Base-by-base conservation (phyloP, 768 basidiomycete genomes). In the Harrya chromipes region DNA sequence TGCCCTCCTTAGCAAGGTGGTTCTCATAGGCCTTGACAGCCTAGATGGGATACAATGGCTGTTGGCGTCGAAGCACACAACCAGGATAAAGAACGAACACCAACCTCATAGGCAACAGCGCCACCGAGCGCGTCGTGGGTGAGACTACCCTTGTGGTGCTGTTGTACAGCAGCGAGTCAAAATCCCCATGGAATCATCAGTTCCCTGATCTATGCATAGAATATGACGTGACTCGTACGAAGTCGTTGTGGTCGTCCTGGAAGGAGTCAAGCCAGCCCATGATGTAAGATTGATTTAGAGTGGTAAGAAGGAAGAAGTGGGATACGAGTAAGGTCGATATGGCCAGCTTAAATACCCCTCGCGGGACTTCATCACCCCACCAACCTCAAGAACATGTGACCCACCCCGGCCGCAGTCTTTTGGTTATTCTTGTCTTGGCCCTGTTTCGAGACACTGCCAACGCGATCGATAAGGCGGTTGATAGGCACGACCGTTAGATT, bases 61-160 rank as follows among this genome's bases (percentile, higher is more conserved):
- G 33, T 37, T 9, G 8, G 20, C 3, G 6, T 17, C 12, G 17
- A 4, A 2, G 17, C n/a, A 40, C 20, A 10, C 17, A 13, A 12
- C 19, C 16, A 6, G 4, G 8, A 19, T 21, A 16, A 27, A 14
- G 13, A 29, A 52, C 53, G 20, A 21, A n/a, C n/a, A n/a, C n/a
- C n/a, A n/a, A 63, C 62, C 57, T 53, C 46, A 20, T 17, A 64
- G 13, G 58, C 51, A 51, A 40, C 35, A 13, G 52, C 54, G 6
- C 60, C 63, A n/a, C 29, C 54, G 26, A 64, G n/a, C 12, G 21
- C 31, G 12, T 64, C 63, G 43, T 64, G 63, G 21, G 60, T 41
- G 1, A 44, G 0, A 16, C 20, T 54, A 13, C 57, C 63, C 1
- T 45, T 20, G 57, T 53, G 9, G 27, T 64, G 43, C 58, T 56